These are phyloP conservation scores for Clarkia xantiana DNA, from an alignment of 345 rosid species.

Conservation along the genomic window DNA sequence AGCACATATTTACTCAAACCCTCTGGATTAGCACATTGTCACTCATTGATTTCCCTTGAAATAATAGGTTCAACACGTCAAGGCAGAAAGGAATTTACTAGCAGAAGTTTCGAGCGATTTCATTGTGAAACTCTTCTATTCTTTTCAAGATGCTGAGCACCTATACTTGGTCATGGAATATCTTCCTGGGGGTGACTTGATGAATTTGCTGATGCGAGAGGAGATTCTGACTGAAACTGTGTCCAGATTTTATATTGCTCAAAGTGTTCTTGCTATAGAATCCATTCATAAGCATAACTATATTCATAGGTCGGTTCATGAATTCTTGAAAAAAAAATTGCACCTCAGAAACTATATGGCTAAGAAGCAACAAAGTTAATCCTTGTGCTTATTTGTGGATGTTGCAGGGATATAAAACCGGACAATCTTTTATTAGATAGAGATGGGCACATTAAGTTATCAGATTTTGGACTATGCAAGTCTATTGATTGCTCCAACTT, in stretches of 20 bases:
- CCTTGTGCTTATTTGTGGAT: conserved; percentile 5
- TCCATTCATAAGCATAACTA: conserved; percentile 85
- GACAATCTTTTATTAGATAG: conserved; percentile 85
- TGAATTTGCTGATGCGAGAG: conserved; percentile 87
- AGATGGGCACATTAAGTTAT: conserved; percentile 84
- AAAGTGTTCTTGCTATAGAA: conserved; percentile 82
- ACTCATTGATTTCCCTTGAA: conserved; percentile 4
- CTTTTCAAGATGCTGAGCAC: conserved; percentile 76
- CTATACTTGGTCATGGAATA: conserved; percentile 88
- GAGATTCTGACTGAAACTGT: conserved; percentile 89
- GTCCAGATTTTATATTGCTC: conserved; percentile 82
- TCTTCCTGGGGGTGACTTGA: conserved; percentile 89
- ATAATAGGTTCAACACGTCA: conserved; percentile 78
- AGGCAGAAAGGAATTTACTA: conserved; percentile 88
- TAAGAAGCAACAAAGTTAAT: not conserved
- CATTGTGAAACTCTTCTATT: conserved; percentile 84
- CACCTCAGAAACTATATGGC: too few species aligned
- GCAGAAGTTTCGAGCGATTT: conserved; percentile 87
- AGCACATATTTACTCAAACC: too few species aligned
- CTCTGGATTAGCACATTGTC: too few species aligned
- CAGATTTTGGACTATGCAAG: conserved; percentile 98
- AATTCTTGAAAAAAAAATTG: too few species aligned
- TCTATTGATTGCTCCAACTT: conserved; percentile 77
- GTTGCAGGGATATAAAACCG: conserved; percentile 83
- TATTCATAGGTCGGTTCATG: conserved; percentile 53